Evolutionary conservation across 2,329 filamentous ascomycete genomes (phyloP).

Genomic region (Xylaria digitata): DNA sequence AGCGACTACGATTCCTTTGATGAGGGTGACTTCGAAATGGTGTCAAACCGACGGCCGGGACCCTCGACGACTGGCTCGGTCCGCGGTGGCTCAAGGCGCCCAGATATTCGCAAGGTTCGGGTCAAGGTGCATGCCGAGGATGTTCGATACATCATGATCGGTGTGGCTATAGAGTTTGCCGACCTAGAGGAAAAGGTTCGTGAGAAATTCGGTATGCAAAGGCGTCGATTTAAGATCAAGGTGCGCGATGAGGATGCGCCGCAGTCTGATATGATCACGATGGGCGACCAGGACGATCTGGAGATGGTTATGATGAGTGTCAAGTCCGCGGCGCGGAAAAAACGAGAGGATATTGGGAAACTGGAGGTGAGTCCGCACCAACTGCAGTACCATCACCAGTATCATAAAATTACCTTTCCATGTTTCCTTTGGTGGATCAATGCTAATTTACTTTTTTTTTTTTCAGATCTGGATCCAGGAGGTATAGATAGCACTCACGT

Average conservation of each 20-base stretch:
- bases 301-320: slow-evolving; percentile 84
- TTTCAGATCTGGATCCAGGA: slow-evolving; percentile 62
- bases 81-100: slow-evolving; percentile 67
- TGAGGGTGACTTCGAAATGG: slow-evolving; percentile 83
- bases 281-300: slow-evolving; percentile 95
- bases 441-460: slow-evolving; percentile 44
- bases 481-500: slow-evolving; percentile 52
- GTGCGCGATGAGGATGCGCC: slow-evolving; percentile 81
- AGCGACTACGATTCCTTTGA: slow-evolving; percentile 80
- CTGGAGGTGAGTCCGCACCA: slow-evolving; percentile 79
- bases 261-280: slow-evolving; percentile 89
- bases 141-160: slow-evolving; percentile 91
- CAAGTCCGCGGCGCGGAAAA: slow-evolving; percentile 75
- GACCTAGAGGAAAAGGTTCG: slow-evolving; percentile 83
- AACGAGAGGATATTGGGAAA: slow-evolving; percentile 86
- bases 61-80: slow-evolving; percentile 61
- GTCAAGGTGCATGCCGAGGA: slow-evolving; percentile 94
- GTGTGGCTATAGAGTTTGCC: slow-evolving; percentile 75
- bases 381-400: neutral
- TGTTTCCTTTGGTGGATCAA: neutral
- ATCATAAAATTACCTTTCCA: neutral
- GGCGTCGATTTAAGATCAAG: slow-evolving; percentile 85
- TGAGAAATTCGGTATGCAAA: slow-evolving; percentile 83
- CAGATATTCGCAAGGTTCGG: slow-evolving; percentile 80
- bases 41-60: slow-evolving; percentile 64